Evolutionary conservation across 2,329 filamentous ascomycete species (phyloP), one percentile per base, ranked within the genome.

Genomic region (Alternaria conjuncta): DNA sequence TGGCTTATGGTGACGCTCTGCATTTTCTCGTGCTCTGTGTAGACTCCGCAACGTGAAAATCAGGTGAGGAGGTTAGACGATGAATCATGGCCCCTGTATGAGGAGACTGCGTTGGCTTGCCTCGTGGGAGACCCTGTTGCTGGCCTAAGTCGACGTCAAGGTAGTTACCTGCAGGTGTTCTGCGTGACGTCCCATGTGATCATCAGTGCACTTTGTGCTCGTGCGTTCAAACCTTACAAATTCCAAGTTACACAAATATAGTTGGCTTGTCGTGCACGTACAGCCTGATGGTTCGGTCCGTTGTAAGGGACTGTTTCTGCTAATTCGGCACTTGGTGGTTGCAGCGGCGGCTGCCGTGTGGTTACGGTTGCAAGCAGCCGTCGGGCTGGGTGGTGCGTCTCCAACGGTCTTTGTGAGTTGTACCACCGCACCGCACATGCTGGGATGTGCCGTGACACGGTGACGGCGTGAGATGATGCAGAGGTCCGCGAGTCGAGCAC

Each of bases 301-400:
- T 57, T n/a, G 45, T 45, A 57, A 36, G 49, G 30, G 30, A 45
- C 20, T 49, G 12, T 36, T 43, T 55, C 43, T 58, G 62, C 28
- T 36, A 28, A 20, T 53, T 7, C 32, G 23, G 47, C 55, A 57
- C 25, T 57, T 57, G 11, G 41, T 45, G 43, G 57, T 36, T 58
- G 28, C 23, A 57, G 49, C 54, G 55, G 50, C 55, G 44, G 41
- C 50, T 25, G 44, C 41, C 28, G 47, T 32, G 43, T 54, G 47
- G 13, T 20, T 54, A 49, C 60, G 54, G 60, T 58, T 62, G 28
- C 55, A 62, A 47, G 47, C 41, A 56, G 43, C 60, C 55, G 60
- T 41, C 21, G 54, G 54, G 36, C 9, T 26, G 46, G 46, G 59
- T 57, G 36, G 41, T 50, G 56, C 50, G 23, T 26, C 50, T 55